Conservation (phyloP, 306 rosid species). For the Luffa aegyptiaca region DNA sequence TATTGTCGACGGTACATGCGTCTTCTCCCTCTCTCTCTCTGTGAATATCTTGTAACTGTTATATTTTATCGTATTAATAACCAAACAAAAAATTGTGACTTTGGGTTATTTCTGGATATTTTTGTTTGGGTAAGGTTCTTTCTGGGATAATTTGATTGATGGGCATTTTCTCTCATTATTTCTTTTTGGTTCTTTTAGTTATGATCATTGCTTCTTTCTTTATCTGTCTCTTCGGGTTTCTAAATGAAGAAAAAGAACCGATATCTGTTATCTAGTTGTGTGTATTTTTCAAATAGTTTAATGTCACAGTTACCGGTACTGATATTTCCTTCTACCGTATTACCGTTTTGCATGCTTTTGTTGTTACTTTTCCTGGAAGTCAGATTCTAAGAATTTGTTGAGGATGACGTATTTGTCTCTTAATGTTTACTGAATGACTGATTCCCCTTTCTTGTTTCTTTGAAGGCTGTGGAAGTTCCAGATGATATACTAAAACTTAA, state of each 20-base stretch:
- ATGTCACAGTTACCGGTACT: background rate
- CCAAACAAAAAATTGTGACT: background rate
- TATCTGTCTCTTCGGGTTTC: background rate
- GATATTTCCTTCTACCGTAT: background rate
- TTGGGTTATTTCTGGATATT: background rate
- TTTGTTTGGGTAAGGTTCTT: too few relatives aligned
- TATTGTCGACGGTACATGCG: background rate
- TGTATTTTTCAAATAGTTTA: background rate
- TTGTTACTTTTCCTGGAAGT: background rate
- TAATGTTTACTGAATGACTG: background rate
- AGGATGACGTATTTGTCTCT: background rate
- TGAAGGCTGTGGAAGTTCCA: slow-evolving; percentile 49
- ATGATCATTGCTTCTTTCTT: background rate
- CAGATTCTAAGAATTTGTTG: background rate
- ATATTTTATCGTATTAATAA: background rate
- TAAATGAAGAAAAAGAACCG: background rate
- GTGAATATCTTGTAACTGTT: background rate
- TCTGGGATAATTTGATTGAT: background rate
- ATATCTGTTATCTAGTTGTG: background rate
- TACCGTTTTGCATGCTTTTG: background rate
- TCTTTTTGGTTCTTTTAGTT: background rate
- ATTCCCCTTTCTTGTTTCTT: slow-evolving; percentile 15
- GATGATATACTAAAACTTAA: slow-evolving; percentile 60
- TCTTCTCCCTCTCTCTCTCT: background rate
- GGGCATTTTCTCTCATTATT: background rate